phyloP scores from a whole-genome alignment of 1,284 basidiomycete genomes.

The Cutaneotrichosporon arboriforme region DNA sequence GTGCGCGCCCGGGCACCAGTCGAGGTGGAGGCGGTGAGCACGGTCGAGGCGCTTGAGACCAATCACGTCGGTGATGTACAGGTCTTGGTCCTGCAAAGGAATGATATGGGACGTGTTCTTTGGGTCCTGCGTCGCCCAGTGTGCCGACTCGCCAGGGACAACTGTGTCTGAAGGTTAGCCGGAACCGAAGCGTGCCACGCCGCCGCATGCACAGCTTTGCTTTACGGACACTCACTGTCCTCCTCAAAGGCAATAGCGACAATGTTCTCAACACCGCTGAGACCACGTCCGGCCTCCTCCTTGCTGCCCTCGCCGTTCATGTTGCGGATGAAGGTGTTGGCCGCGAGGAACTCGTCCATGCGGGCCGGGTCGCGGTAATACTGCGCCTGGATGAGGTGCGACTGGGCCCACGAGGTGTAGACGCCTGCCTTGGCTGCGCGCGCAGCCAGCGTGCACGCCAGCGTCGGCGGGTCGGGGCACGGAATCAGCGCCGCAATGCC shows the following conservation, averaged over 20 bases:
- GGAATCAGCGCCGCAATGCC: constrained; percentile 47
- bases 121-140: constrained; percentile 39
- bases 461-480: constrained; percentile 43
- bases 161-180: constrained; percentile 15
- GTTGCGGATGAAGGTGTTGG: constrained; percentile 54
- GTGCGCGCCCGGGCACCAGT: constrained; percentile 70
- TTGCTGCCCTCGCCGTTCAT: constrained; percentile 33
- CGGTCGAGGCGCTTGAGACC: constrained; percentile 73
- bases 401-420: constrained; percentile 76
- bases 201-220: too few species aligned
- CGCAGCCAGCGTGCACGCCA: constrained; percentile 67
- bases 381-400: constrained; percentile 80
- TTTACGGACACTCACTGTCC: constrained; percentile 28
- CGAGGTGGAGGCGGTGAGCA: constrained; percentile 59
- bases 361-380: constrained; percentile 85
- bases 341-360: constrained; percentile 62
- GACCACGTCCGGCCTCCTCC: constrained; percentile 27
- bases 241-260: constrained; percentile 48
- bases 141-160: constrained; percentile 42
- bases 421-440: constrained; percentile 67
- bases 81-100: constrained; percentile 65
- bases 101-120: constrained; percentile 54
- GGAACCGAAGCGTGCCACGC: too few species aligned
- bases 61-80: constrained; percentile 84
- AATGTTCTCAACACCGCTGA: constrained; percentile 42